Base-by-base conservation (phyloP, 1,284 basidiomycete genomes). In the Papiliotrema nemorosa region DNA sequence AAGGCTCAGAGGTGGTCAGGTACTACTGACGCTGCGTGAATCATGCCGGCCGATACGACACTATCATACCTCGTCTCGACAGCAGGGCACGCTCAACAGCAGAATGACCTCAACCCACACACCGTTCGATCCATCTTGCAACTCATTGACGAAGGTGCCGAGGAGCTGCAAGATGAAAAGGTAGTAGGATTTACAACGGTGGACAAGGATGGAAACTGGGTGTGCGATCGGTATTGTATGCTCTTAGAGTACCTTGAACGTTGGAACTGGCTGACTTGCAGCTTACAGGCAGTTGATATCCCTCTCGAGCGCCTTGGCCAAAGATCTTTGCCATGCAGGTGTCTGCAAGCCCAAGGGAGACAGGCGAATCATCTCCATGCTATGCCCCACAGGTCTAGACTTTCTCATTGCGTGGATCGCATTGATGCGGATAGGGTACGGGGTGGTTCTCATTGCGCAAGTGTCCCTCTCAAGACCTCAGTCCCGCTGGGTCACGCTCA, bases 401-500 rank as follows among this genome's bases (percentile, higher is more conserved):
- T 74, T 76, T 46, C 59, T 77, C 16, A 50, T 67, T 3, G 60
- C 66, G 20, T 71, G 71, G 57, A 62, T 76, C 2, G 74, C 69
- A 10, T 61, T 74, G 36, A 71, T 73, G 64, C 44, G 67, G 9
- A 42, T 75, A 44, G 76, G 75, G 0, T 70, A 61, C 29, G 73
- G 72, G 13, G 72, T 74, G 3, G 65, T 77, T 10, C 68, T 76
- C 27, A 65, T 76, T 9, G 74, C 75, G 66, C 70, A 47, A 68
- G 69, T 59, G 10, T 9, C 10, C 27, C 5, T 9, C 18, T 18
- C 25, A n/a, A 34, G 14, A 24, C 44, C 16, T 41, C 18, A 7
- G 25, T 35, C n/a, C 38, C n/a, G 24, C 13, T 33, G n/a, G 24
- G 13, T 5, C 20, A n/a, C 21, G 21, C 57, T 26, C 18, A 24